Conservation (phyloP, 331 rosid species). For the Stylosanthes scabra region DNA sequence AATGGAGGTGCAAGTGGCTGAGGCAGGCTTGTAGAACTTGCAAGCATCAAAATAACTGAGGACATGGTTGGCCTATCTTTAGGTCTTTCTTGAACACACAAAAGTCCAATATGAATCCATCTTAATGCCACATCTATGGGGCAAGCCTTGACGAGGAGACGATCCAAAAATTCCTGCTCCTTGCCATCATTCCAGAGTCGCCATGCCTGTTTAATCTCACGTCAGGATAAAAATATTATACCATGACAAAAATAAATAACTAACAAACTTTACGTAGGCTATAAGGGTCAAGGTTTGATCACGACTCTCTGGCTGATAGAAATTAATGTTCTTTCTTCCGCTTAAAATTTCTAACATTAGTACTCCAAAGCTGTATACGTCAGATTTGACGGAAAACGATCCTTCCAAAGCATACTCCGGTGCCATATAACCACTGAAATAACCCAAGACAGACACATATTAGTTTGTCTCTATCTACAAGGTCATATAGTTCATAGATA, state of each 20-base stretch:
- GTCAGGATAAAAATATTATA: background rate
- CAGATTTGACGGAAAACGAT: conserved; percentile 36
- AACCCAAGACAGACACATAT: background rate
- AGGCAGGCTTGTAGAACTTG: conserved; percentile 38
- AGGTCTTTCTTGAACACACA: conserved; percentile 53
- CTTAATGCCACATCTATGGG: conserved; percentile 38
- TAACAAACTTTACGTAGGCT: conserved; percentile 31
- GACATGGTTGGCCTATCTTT: conserved; percentile 47
- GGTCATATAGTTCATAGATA: background rate
- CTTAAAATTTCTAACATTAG: conserved; percentile 32
- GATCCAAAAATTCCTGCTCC: conserved; percentile 42
- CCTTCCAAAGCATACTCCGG: conserved; percentile 36
- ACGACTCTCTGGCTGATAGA: conserved; percentile 16
- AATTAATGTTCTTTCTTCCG: conserved; percentile 41
- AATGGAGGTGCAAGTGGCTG: conserved; percentile 45
- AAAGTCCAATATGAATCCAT: conserved; percentile 54
- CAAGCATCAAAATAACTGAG: conserved; percentile 50
- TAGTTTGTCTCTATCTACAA: background rate
- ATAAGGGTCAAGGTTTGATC: conserved; percentile 45
- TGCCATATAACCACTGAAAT: conserved; percentile 29
- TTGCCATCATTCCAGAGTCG: conserved; percentile 48
- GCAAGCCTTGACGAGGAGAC: conserved; percentile 30
- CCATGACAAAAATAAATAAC: background rate
- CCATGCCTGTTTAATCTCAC: conserved; percentile 44
- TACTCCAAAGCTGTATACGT: conserved; percentile 36